Conservation (phyloP, 148 eudicot genomes). For the Agrostemma githago region DNA sequence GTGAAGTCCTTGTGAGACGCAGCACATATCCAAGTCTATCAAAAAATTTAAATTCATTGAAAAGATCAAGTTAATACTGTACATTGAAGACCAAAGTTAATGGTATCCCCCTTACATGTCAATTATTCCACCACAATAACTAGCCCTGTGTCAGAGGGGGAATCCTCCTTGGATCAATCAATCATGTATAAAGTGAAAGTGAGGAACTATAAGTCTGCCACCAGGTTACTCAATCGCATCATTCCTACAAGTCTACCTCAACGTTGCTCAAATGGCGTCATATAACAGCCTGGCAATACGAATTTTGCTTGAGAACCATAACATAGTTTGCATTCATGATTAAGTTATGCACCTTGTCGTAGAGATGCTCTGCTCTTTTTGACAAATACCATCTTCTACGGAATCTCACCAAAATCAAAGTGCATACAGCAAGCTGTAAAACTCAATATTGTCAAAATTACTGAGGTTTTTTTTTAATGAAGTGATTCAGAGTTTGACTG, state of each 20-base stretch:
- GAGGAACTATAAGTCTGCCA: not conserved
- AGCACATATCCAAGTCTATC: not conserved
- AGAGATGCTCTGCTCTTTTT: slow-evolving; percentile 74
- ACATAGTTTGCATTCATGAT: not conserved
- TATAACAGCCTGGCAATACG: not conserved
- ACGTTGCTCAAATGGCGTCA: not conserved
- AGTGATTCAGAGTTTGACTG: slow-evolving; percentile 32
- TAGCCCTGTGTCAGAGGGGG: not conserved
- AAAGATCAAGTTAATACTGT: not conserved
- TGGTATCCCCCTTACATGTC: not conserved
- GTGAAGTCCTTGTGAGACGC: not conserved
- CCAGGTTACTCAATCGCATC: not conserved
- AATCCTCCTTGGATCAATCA: not conserved
- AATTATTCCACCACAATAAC: not conserved
- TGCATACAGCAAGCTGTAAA: slow-evolving; percentile 66
- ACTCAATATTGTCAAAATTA: slow-evolving; percentile 43
- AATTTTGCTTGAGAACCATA: not conserved
- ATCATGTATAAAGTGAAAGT: not conserved
- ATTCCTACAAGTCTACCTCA: not conserved
- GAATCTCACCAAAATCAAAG: slow-evolving; percentile 37
- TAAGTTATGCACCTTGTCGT: slow-evolving; percentile 53
- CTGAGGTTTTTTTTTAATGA: slow-evolving; percentile 19
- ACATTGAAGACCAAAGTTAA: not conserved
- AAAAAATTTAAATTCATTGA: no score
- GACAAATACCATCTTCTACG: slow-evolving; percentile 54